Evolutionary conservation across 495 filamentous ascomycete species (phyloP), one percentile per base, ranked within the genome.

Genomic region (Xylaria scruposa): DNA sequence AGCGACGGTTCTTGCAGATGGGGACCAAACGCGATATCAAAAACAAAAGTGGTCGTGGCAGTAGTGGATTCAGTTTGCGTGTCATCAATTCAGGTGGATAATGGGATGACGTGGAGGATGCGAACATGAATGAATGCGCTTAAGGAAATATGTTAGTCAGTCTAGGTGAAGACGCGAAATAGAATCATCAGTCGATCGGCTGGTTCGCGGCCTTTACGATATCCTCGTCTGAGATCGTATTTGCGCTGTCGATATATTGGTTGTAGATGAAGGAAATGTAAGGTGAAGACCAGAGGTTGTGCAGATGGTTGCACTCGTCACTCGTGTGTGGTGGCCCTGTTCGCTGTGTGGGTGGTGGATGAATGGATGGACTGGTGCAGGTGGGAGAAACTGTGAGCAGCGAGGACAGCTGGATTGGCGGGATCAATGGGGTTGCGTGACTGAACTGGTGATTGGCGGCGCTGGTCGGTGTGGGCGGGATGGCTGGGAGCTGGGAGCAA

Each of bases 81-180:
- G 62, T 71, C 70, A 46, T 71, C 62, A 33, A 67, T 67, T 59
- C 62, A 40, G 51, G 49, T 66, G 70, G 51, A 60, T 51, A 46
- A 42, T n/a, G 26, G 47, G 51, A 60, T 71, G 62, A 67, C 70
- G 70, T 71, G 70, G 61, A 67, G 36, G 49, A 49, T 65, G 70
- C 49, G 70, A 42, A 53, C 62, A 67, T 67, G 38, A 51, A 66
- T 71, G 70, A 51, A 66, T 71, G 70, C 70, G 70, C 70, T 38
- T n/a, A 21, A 49, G 70, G 1, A 29, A n/a, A 38, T 58, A 60
- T 33, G 56, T 17, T 46, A 40, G 44, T 71, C 5, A 24, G 36
- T 71, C 47, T 47, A 21, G 62, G 40, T 24, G 40, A 31, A 59
- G 44, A 46, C 40, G 40, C 53, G 61, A 71, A 71, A 66, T 21